Base-by-base conservation (phyloP, 176 grass and related monocot genomes). In the Raddia guianensis region DNA sequence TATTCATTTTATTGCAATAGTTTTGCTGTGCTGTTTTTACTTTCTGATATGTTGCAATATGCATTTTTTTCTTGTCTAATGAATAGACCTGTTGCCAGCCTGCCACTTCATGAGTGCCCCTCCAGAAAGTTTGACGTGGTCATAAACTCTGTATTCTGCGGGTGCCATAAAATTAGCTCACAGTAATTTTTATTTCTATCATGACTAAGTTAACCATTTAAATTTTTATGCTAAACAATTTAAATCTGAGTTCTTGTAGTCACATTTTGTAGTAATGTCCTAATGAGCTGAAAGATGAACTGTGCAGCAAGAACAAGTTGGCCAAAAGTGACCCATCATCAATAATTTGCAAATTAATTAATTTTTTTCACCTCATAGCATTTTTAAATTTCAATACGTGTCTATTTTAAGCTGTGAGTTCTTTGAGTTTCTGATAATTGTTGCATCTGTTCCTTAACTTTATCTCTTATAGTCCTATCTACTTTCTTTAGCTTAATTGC, bases 401-500 rank as follows among this genome's bases (percentile, higher is more conserved):
- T 37, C 32, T n/a, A 68, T 43, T 50, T 63, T 37, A 75, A 52
- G 35, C 3, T 51, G 16, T 80, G 69, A 57, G 5, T 81, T 68
- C 18, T 75, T 68, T 81, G 45, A 75, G 7, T 70, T 54, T 81
- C 19, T 75, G 32, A 68, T 68, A 18, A 7, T 57, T 10, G 19
- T 57, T 59, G 47, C 21, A 49, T 21, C 0, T 79, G 72, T 11
- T 65, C 9, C 4, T 68, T 20, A 5, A 12, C 20, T n/a, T 72
- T 72, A 70, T 53, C 32, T 80, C 7, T 67, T 63, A 5, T 40
- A 40, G 37, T 40, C 37, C 37, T 40, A 68, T 80, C 59, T 80
- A 64, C 21, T 14, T 51, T 62, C 78, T 81, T 42, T 59, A 61
- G 63, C 15, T 56, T 83, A 74, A 47, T 53, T 71, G 35, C 42